Base-by-base conservation (phyloP, 257 asterid species). In the Thymus quinquecostatus region DNA sequence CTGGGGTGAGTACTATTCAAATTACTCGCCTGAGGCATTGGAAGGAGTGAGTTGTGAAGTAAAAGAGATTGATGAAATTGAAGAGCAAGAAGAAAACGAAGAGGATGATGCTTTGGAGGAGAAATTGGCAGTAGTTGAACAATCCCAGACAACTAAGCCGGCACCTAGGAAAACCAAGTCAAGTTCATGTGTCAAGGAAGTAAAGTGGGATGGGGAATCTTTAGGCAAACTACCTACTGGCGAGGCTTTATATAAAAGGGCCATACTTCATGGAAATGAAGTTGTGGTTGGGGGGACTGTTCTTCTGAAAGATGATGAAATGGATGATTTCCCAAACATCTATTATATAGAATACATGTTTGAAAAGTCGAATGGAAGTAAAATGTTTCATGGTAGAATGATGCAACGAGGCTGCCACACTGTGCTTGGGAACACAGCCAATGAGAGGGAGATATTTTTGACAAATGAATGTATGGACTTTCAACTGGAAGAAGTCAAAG, bases 1-100 rank as follows among this genome's bases (percentile, higher is more conserved):
- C 66, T 91, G 99, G 99, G 99, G 92, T 38, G 97, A 77, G 14
- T 94, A 86, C 82, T 94, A 94, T 73, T 89, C 99, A 60, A 91
- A 89, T 66, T 84, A 88, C 86, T 81, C 81, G 47, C 92, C 97
- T 0, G 97, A 94, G 75, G 86, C 66, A 66, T 71, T 81, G 55
- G 77, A 80, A 40, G 92, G 69, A 66, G 59, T 36, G 67, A 68
- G 62, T 66, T 10, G 73, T 75, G 95, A 94, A 59, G 83, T 74
- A 30, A 86, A 83, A 76, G 96, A 93, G 75, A 88, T 76, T 43
- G 82, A 83, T 43, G 96, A 89, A 75, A 79, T 48, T 53, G 92
- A 83, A 51, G 96, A 89, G 70, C 92, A 77, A 68, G 91, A 94
- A 51, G 97, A 89, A 77, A 85, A 79, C 61, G 96, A 87, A n/a